phyloP scores from a whole-genome alignment of 2,329 filamentous ascomycete species.

The Sclerotinia glacialis region DNA sequence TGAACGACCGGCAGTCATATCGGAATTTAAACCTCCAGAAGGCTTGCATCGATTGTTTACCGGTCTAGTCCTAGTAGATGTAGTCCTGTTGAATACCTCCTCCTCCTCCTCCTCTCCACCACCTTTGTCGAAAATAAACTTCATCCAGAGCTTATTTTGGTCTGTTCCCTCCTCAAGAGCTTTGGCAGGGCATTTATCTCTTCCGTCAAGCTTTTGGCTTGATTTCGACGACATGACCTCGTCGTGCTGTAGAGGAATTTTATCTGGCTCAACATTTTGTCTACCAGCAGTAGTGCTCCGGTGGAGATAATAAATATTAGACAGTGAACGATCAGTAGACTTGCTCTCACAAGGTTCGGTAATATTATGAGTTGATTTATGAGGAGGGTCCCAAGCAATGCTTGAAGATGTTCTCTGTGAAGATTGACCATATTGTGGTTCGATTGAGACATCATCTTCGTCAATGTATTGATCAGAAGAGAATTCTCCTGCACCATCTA shows the following conservation, averaged over 20 bases:
- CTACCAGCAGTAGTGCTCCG: not conserved
- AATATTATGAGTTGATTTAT: not conserved
- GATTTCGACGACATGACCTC: not conserved
- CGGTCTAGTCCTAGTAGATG: not conserved
- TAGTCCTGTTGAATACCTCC: not conserved
- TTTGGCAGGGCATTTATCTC: not conserved
- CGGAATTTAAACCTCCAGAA: not conserved
- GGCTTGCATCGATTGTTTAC: not conserved
- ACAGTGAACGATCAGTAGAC: no score
- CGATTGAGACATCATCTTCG: not conserved
- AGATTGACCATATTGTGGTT: not conserved
- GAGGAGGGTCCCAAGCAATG: slow-evolving; percentile 15
- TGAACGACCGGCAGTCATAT: not conserved
- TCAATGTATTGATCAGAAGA: not conserved
- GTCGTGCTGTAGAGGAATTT: not conserved
- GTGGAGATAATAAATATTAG: no score
- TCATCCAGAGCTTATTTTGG: slow-evolving; percentile 21
- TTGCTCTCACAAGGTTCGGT: not conserved
- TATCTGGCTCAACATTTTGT: not conserved
- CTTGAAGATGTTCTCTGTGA: slow-evolving; percentile 9
- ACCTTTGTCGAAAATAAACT: slow-evolving; percentile 16
- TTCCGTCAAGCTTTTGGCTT: no score
- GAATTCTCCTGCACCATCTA: not conserved
- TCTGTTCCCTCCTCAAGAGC: not conserved
- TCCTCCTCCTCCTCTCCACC: not conserved